Evolutionary conservation across 129 eudicot genomes (phyloP).

Genomic region (Pseudognaphalium luteoalbum): DNA sequence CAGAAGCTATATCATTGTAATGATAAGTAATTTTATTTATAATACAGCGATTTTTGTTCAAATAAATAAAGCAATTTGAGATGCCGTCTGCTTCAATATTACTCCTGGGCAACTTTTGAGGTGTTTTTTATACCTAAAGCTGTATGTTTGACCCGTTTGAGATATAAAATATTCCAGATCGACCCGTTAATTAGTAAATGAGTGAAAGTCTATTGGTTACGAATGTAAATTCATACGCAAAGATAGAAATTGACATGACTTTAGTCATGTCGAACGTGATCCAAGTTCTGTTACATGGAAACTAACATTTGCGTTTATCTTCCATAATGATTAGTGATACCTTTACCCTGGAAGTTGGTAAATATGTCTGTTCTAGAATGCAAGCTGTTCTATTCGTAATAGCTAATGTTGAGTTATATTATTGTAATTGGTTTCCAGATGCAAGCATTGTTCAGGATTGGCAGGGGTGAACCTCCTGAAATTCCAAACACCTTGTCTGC

Average conservation of each 20-base stretch:
- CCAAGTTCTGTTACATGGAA: neutral
- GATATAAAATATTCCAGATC: neutral
- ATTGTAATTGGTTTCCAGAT: slow-evolving; percentile 42
- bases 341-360: neutral
- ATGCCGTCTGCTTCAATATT: neutral
- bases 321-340: neutral
- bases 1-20: neutral
- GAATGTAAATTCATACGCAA: neutral
- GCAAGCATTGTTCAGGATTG: slow-evolving; percentile 83
- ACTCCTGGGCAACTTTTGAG: neutral
- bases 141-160: neutral
- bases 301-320: neutral
- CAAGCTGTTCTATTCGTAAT: neutral
- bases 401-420: neutral
- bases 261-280: neutral
- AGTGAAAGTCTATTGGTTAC: neutral
- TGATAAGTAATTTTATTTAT: neutral
- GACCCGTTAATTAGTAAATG: neutral
- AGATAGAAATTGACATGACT: neutral
- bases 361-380: neutral
- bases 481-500: slow-evolving; percentile 63
- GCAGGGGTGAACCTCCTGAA: slow-evolving; percentile 64
- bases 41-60: neutral
- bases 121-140: neutral
- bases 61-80: too few relatives aligned